Percentiles rank a stretch among this genome's conserved stretches.
Evolutionary conservation across 345 rosid genomes (phyloP).

Genomic region (Conringia planisiliqua): DNA sequence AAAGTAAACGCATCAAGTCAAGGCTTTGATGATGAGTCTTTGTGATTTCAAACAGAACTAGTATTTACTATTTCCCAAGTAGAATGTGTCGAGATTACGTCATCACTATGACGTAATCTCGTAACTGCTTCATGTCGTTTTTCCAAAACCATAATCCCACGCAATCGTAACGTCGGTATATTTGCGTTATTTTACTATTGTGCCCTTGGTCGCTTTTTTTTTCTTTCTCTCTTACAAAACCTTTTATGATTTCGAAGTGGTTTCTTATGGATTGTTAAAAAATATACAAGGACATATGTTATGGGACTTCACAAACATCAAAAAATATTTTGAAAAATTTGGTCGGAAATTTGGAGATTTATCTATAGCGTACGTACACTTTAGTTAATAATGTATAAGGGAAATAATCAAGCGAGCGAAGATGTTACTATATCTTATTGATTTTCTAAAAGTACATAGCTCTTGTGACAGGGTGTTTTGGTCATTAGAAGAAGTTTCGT

Average conservation of each 20-base stretch:
- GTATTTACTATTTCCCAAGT: background rate
- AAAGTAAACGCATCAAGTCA: constrained; percentile 33
- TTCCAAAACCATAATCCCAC: background rate
- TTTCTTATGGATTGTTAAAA: no score
- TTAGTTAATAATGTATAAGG: no score
- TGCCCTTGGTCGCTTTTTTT: background rate
- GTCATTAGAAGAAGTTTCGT: constrained; percentile 18
- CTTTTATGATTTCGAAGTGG: no score
- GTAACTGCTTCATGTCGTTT: constrained; percentile 13
- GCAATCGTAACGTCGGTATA: background rate
- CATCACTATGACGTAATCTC: background rate
- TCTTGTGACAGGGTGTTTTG: background rate
- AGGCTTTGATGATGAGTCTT: constrained; percentile 7
- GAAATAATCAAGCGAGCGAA: no score
- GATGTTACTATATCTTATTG: no score
- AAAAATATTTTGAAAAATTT: no score
- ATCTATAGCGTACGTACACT: no score
- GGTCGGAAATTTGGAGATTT: no score
- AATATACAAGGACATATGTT: no score
- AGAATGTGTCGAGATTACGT: constrained; percentile 1
- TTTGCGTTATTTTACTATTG: background rate
- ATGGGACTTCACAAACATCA: no score
- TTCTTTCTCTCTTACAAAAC: background rate
- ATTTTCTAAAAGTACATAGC: no score
- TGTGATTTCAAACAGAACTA: background rate